Conservation (phyloP, 1,284 basidiomycete species). For the Microbotryomycetes sp. region DNA sequence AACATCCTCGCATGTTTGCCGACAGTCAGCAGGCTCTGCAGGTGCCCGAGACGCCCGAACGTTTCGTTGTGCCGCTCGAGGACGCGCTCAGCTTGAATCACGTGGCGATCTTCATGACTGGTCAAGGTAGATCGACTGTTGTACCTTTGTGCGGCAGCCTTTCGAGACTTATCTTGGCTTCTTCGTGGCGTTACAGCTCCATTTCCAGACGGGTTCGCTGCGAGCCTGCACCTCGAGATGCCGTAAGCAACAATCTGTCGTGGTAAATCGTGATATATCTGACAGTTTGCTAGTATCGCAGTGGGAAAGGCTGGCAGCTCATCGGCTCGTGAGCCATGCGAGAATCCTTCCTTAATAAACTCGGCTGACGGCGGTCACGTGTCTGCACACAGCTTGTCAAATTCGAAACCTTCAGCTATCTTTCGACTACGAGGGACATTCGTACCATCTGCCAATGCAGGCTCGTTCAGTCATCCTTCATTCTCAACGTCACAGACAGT, state of each 20-base stretch:
- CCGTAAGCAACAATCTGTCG: conserved; percentile 45
- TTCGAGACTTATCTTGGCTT: background rate
- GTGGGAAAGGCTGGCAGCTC: conserved; percentile 73
- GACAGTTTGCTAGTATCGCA: too few relatives aligned
- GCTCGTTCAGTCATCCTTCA: background rate
- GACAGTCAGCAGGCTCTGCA: conserved; percentile 19
- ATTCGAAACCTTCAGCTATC: conserved; percentile 84
- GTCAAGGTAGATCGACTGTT: conserved; percentile 55
- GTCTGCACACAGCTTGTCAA: conserved; percentile 61
- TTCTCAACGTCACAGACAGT: background rate
- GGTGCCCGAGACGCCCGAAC: conserved; percentile 19
- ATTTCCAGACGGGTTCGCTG: conserved; percentile 82
- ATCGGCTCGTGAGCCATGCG: conserved; percentile 66
- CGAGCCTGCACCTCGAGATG: conserved; percentile 83
- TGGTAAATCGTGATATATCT: too few relatives aligned
- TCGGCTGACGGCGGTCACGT: too few relatives aligned
- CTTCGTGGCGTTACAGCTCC: conserved; percentile 52
- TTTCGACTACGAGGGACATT: conserved; percentile 72
- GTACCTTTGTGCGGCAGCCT: background rate
- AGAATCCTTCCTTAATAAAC: background rate
- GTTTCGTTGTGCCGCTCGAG: conserved; percentile 68
- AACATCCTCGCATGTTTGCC: too few relatives aligned
- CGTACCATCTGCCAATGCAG: conserved; percentile 15
- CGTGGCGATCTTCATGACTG: conserved; percentile 78
- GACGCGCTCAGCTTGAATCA: conserved; percentile 76